A percentile compares a stretch with the other conserved stretches of the same genome.
These are phyloP conservation scores for Volutella citrinella DNA, from an alignment of 2,329 filamentous ascomycete species.

Conservation along the genomic window DNA sequence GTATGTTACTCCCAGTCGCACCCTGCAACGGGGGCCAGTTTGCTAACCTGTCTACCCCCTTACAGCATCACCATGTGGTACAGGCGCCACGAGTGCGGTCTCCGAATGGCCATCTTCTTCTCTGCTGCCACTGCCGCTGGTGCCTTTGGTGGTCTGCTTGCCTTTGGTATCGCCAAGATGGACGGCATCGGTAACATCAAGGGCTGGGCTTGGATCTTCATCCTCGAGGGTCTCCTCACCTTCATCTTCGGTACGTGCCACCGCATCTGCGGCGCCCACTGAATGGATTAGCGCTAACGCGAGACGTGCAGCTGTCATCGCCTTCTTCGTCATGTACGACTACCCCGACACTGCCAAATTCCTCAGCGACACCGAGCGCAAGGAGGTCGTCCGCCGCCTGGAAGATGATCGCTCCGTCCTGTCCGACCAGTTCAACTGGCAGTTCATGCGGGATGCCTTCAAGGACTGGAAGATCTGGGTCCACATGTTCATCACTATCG, in stretches of 20 bases:
- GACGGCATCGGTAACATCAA: slow-evolving; percentile 44
- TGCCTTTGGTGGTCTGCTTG: slow-evolving; percentile 60
- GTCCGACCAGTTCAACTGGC: slow-evolving; percentile 56
- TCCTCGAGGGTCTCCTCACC: slow-evolving; percentile 58
- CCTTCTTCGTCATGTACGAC: slow-evolving; percentile 55
- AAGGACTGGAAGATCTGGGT: slow-evolving; percentile 55
- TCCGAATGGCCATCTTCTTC: slow-evolving; percentile 60
- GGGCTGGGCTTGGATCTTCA: slow-evolving; percentile 81
- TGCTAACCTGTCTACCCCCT: slow-evolving; percentile 1
- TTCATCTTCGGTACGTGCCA: slow-evolving; percentile 36
- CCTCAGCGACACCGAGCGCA: slow-evolving; percentile 41
- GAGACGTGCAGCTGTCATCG: slow-evolving; percentile 41
- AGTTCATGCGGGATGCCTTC: slow-evolving; percentile 54
- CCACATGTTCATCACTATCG: slow-evolving; percentile 61
- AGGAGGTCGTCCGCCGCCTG: slow-evolving; percentile 41
- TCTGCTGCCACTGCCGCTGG: slow-evolving; percentile 56
- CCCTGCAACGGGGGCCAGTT: background rate
- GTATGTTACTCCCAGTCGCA: slow-evolving; percentile 17
- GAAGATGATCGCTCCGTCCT: slow-evolving; percentile 41
- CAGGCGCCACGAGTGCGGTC: slow-evolving; percentile 56
- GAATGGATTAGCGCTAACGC: too few relatives aligned
- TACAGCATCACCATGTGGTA: slow-evolving; percentile 56
- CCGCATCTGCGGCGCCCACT: slow-evolving; percentile 1
- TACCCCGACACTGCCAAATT: slow-evolving; percentile 54
- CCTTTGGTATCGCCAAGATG: slow-evolving; percentile 59